Evolutionary conservation across 2,329 filamentous ascomycete species (phyloP).

Genomic region (Cladophialophora carrionii): DNA sequence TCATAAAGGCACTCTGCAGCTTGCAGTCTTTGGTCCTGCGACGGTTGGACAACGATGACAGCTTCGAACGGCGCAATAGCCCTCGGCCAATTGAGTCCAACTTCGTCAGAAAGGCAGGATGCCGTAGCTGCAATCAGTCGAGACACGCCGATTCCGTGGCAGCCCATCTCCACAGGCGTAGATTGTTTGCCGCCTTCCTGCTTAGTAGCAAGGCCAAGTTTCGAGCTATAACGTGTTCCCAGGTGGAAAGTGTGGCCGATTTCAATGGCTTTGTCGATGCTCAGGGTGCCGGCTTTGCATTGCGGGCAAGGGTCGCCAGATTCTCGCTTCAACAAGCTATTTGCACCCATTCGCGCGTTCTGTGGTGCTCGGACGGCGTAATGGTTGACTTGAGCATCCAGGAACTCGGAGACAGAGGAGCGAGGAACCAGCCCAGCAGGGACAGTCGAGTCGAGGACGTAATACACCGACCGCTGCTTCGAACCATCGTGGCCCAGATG

Average conservation of each 20-base stretch:
- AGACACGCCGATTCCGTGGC: conserved; percentile 91
- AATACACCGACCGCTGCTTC: conserved; percentile 29
- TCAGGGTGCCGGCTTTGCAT: conserved; percentile 67
- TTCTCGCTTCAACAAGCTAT: conserved; percentile 64
- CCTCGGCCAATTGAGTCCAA: conserved; percentile 84
- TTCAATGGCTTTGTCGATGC: conserved; percentile 75
- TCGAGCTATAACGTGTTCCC: conserved; percentile 81
- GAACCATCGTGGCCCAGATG: conserved; percentile 44
- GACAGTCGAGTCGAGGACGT: conserved; percentile 34
- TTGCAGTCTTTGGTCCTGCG: conserved; percentile 44
- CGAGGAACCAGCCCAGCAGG: conserved; percentile 9
- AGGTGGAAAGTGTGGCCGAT: conserved; percentile 95
- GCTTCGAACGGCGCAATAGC: conserved; percentile 83
- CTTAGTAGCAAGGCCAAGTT: conserved; percentile 65
- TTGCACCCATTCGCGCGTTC: conserved; percentile 3
- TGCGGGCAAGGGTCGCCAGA: conserved; percentile 73
- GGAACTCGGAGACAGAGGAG: neutral
- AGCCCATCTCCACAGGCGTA: conserved; percentile 84
- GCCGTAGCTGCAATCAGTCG: conserved; percentile 86
- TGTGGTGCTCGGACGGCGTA: conserved; percentile 21
- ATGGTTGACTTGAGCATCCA: conserved; percentile 5
- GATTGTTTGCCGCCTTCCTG: conserved; percentile 39
- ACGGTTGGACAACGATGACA: conserved; percentile 63
- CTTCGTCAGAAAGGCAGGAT: conserved; percentile 69
- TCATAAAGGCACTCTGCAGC: conserved; percentile 68